Base-by-base conservation (phyloP, 2,329 filamentous ascomycete genomes). In the Penicillium sp. region DNA sequence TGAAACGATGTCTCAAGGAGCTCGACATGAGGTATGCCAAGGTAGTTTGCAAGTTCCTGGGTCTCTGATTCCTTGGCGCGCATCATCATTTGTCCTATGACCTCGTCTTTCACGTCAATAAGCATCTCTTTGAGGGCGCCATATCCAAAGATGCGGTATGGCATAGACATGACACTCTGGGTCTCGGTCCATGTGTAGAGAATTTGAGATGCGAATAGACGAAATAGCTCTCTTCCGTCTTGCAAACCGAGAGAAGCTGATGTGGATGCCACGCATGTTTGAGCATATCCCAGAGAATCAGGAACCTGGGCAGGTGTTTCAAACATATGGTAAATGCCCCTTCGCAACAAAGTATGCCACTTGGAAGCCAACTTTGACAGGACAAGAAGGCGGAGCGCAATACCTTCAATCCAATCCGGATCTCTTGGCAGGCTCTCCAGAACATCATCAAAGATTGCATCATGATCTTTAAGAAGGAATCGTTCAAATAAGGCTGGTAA, bases 311-410 rank as follows among this genome's bases (percentile, higher is more conserved):
- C 91, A 1, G 93, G 90, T 0, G 89, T 92, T 73, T 98, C 95
- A 67, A 98, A 96, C 22, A 98, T 92, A 73, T 95, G 90, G 73
- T 97, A 99, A 18, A 96, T 90, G 64, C 92, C 92, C 63, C 90
- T 87, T 53, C 93, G 88, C 44, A 97, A 82, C 19, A 98, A 81
- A 0, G 93, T 96, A 59, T 92, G 88, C 91, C 94, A 98, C 52
- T 82, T 79, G 33, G 91, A 90, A 24, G 90, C 95, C 58, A 99
- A 79, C 56, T 87, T 87, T 1, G 89, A 86, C 11, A 98, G 79
- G 9, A 91, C 85, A 61, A 90, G 85, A 2, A 98, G 78, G 6
- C 95, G 88, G 63, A 96, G 85, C 0, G 92, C 91, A 65, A 98
- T 94, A 0, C 92, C 94, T 74, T 97, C 93, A 13, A 83, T 77